phyloP scores from a whole-genome alignment of 148 eudicot species.

The Fagopyrum homotropicum region DNA sequence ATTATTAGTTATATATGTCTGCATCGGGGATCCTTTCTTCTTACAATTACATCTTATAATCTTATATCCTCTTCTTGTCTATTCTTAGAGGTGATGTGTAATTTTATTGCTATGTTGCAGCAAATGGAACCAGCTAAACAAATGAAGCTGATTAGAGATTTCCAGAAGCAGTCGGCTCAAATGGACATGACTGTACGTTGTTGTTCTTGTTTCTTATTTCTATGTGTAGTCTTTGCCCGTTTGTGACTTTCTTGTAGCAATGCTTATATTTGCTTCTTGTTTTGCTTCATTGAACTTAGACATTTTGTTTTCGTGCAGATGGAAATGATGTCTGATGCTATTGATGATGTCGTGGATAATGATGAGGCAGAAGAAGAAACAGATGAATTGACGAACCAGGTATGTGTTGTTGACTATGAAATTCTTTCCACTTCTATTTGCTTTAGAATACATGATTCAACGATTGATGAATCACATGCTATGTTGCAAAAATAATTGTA shows the following conservation, averaged over 20 bases:
- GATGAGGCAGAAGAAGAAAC: constrained; percentile 99
- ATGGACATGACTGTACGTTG: constrained; percentile 94
- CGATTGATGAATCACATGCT: neutral
- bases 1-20: neutral
- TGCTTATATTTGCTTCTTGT: constrained; percentile 11
- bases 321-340: constrained; percentile 97
- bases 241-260: constrained; percentile 7
- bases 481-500: neutral
- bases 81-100: neutral
- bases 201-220: neutral
- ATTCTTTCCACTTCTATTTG: neutral
- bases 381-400: constrained; percentile 89
- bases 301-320: constrained; percentile 37
- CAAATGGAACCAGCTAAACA: constrained; percentile 96
- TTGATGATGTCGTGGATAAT: constrained; percentile 82
- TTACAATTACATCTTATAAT: neutral
- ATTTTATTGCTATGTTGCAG: constrained; percentile 26
- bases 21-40: constrained; percentile 1
- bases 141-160: constrained; percentile 61
- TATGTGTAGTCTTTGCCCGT: neutral
- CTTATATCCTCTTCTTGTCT: neutral
- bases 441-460: neutral
- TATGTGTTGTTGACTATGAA: constrained; percentile 15
- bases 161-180: constrained; percentile 90
- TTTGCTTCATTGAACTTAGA: constrained; percentile 11